Base-by-base conservation (phyloP, 1,284 basidiomycete genomes). In the Apiotrichum gamsii region DNA sequence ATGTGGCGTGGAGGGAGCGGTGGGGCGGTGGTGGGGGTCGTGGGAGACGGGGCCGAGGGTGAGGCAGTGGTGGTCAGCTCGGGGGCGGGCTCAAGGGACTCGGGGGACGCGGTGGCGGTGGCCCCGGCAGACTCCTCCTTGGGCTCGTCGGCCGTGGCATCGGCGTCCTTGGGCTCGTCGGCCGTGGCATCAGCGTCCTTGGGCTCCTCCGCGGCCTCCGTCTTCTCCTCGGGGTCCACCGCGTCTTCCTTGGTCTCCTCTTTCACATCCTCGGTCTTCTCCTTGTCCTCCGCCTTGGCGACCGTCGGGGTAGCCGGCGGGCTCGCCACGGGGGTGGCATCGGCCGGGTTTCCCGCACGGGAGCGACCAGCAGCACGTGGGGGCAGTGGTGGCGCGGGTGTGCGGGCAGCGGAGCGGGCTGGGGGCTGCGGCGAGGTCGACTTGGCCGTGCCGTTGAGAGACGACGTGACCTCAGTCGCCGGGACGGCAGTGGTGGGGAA, bases 391-490 rank as follows among this genome's bases (percentile, higher is more conserved):
- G 40, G 40, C 1, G 55, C 28, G 42, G 45, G 13, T 51, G 55
- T 30, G 20, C 35, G 47, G 6, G 50, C 45, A 13, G 47, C 43
- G 8, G 40, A 20, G 33, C 49, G 44, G 1, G 54, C 52, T 8
- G 44, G 35, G 2, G 39, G 47, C 1, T 39, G 39, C 1, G 48
- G 48, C 1, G 33, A 19, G 1, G 39, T n/a, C 1, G 44, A 35
- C 6, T 33, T 29, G 18, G 20, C 11, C 18, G 39, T 9, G n/a
- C n/a, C n/a, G n/a, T 30, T 21, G 25, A 16, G 38, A n/a, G 18
- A 30, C 16, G 32, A 9, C 30, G 13, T 34, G 13, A 11, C 32
- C 6, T 34, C 32, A 15, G n/a, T n/a, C n/a, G n/a, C n/a, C n/a
- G n/a, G n/a, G n/a, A n/a, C n/a, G n/a, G n/a, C n/a, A n/a, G n/a